phyloP scores from a whole-genome alignment of 345 rosid species.

The thale cress (Arabidopsis thaliana) region TAIR10.1 NC_003071.7:16437501-16438000 shows the following conservation, averaged over 20 bases:
- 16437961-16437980: constrained; percentile 63
- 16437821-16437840: constrained; percentile 69
- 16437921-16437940: constrained; percentile 62
- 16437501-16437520: constrained; percentile 4
- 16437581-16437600: constrained; percentile 38
- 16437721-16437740: constrained; percentile 46
- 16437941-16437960: constrained; percentile 61
- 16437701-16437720: constrained; percentile 39
- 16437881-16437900: constrained; percentile 58
- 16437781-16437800: constrained; percentile 74
- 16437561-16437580: constrained; percentile 12
- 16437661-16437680: constrained; percentile 47
- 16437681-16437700: constrained; percentile 31
- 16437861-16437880: constrained; percentile 52
- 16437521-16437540: constrained; percentile 15
- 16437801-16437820: constrained; percentile 51
- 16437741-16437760: constrained; percentile 56
- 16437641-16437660: constrained; percentile 52
- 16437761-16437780: constrained; percentile 73
- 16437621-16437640: constrained; percentile 71
- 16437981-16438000: constrained; percentile 63
- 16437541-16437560: constrained; percentile 31
- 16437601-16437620: constrained; percentile 68
- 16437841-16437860: constrained; percentile 59
- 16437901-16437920: constrained; percentile 44